phyloP scores from a whole-genome alignment of 805 yeast species.

The Candida alai region DNA sequence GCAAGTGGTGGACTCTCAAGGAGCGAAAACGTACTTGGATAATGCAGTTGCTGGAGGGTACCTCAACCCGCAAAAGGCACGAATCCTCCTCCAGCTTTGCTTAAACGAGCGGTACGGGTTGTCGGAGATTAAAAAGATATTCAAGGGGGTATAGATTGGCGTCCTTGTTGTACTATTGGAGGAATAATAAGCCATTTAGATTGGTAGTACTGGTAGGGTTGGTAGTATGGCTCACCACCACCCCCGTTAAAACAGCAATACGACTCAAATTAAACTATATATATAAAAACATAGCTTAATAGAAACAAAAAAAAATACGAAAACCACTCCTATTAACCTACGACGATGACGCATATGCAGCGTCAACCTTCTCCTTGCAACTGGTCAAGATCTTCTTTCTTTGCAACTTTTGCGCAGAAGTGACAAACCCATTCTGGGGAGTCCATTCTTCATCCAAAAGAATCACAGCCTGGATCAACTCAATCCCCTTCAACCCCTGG shows the following conservation, averaged over 20 bases:
- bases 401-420: constrained; percentile 95
- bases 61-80: constrained; percentile 60
- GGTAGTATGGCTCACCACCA: no score
- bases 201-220: no score
- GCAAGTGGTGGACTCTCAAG: no score
- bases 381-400: constrained; percentile 80
- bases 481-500: constrained; percentile 83
- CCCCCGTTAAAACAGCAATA: background rate
- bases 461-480: constrained; percentile 74
- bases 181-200: no score
- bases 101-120: constrained; percentile 38
- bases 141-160: constrained; percentile 46
- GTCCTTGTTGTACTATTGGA: no score
- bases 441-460: constrained; percentile 94
- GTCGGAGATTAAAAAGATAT: constrained; percentile 40
- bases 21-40: constrained; percentile 9
- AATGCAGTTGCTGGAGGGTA: constrained; percentile 61
- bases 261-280: background rate
- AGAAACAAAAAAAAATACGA: background rate
- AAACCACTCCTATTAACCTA: background rate
- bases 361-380: constrained; percentile 64
- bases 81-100: constrained; percentile 56
- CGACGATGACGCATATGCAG: constrained; percentile 49
- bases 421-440: constrained; percentile 89
- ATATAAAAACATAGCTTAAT: background rate